Conservation (phyloP, 345 rosid genomes). For the Nephelium lappaceum region DNA sequence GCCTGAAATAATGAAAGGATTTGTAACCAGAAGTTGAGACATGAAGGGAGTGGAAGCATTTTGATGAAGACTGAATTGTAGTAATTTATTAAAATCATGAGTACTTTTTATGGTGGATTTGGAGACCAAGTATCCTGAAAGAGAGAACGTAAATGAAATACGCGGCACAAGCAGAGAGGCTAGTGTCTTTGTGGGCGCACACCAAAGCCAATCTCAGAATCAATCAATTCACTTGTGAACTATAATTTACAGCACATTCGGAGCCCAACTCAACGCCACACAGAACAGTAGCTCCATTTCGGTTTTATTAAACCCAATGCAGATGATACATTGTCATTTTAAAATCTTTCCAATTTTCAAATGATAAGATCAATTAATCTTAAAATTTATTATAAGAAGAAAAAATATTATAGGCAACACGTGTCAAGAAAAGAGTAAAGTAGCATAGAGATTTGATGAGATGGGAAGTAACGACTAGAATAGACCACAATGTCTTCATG, state of each 20-base stretch:
- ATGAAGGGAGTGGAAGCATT: not conserved
- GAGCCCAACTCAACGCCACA: too few species aligned
- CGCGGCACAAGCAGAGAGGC: slow-evolving; percentile 1
- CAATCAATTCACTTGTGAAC: not conserved
- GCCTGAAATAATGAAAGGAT: not conserved
- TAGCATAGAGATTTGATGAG: slow-evolving; percentile 17
- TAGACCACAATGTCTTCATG: too few species aligned
- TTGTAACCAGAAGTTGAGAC: not conserved
- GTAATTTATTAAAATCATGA: not conserved
- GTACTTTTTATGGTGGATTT: slow-evolving; percentile 7
- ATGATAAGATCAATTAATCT: too few species aligned
- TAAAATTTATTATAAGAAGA: too few species aligned
- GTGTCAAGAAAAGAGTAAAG: slow-evolving; percentile 14
- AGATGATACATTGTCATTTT: too few species aligned
- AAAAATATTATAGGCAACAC: not conserved
- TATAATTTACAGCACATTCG: too few species aligned
- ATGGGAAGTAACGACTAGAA: not conserved
- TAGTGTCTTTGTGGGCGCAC: not conserved
- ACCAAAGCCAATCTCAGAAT: not conserved
- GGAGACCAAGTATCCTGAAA: slow-evolving; percentile 1
- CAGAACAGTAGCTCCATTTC: too few species aligned
- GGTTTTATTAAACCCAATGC: too few species aligned
- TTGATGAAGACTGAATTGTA: not conserved
- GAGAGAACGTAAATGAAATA: not conserved
- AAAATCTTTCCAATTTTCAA: too few species aligned